phyloP scores from a whole-genome alignment of 2,329 filamentous ascomycete genomes.

The Pseudogymnoascus pannorum region DNA sequence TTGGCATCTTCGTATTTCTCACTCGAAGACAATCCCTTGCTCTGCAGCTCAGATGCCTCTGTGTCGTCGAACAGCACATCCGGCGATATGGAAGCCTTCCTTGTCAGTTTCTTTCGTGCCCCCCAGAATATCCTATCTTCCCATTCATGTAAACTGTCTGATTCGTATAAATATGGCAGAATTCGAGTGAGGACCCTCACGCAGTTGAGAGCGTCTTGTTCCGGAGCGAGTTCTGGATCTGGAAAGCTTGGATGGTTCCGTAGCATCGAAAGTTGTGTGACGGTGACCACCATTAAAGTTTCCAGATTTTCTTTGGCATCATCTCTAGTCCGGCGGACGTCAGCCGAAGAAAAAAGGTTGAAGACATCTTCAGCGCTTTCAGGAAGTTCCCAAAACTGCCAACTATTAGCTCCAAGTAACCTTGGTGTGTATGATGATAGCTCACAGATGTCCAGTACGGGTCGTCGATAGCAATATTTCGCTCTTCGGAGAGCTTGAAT shows the following conservation, averaged over 20 bases:
- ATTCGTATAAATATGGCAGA: conserved; percentile 87
- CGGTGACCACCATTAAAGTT: conserved; percentile 75
- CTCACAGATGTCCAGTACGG: conserved; percentile 86
- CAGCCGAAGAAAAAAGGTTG: conserved; percentile 82
- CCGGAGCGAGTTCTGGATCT: conserved; percentile 72
- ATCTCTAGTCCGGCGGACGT: conserved; percentile 84
- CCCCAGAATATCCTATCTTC: conserved; percentile 93
- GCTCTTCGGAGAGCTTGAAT: conserved; percentile 89
- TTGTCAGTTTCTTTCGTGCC: conserved; percentile 60
- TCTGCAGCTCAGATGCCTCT: conserved; percentile 40
- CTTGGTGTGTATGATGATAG: conserved; percentile 18
- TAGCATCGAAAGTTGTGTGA: conserved; percentile 72
- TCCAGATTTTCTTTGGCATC: conserved; percentile 80
- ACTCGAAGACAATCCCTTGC: conserved; percentile 29
- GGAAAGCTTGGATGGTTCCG: conserved; percentile 89
- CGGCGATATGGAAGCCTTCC: conserved; percentile 53
- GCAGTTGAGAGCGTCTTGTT: conserved; percentile 89
- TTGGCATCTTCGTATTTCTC: conserved; percentile 74
- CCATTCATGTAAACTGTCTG: conserved; percentile 74
- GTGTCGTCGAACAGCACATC: conserved; percentile 75
- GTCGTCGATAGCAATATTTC: conserved; percentile 79
- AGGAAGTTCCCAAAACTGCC: conserved; percentile 91
- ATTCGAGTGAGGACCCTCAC: conserved; percentile 84
- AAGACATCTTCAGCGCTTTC: conserved; percentile 96
- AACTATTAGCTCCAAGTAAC: conserved; percentile 3